These are phyloP conservation scores for Tolypocladium tundrense DNA, from an alignment of 2,329 filamentous ascomycete species.

Conservation along the genomic window DNA sequence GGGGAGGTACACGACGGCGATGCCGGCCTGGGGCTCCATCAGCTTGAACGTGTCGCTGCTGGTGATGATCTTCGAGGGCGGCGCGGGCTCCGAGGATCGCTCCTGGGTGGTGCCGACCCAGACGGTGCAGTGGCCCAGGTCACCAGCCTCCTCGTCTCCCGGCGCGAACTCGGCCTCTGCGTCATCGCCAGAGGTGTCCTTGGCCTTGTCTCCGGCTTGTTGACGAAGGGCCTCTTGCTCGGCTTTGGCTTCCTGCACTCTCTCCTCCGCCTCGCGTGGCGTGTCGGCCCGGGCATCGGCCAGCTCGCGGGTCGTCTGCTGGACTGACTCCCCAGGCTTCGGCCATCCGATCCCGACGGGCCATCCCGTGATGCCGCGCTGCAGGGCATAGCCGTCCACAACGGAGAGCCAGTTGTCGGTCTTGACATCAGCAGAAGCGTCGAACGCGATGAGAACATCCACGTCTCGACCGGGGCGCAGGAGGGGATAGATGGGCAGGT, in stretches of 20 bases:
- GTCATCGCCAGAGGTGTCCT: conserved; percentile 11
- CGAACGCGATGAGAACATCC: conserved; percentile 85
- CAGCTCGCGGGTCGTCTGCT: conserved; percentile 54
- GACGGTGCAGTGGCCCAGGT: conserved; percentile 83
- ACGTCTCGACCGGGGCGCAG: conserved; percentile 80
- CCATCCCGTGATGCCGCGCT: conserved; percentile 89
- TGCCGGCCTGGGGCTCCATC: conserved; percentile 68
- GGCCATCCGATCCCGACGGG: conserved; percentile 94
- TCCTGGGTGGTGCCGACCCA: conserved; percentile 87
- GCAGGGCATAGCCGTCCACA: conserved; percentile 82
- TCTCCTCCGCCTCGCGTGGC: conserved; percentile 49
- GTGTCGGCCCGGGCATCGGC: conserved; percentile 53
- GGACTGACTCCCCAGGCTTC: conserved; percentile 43
- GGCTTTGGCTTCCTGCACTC: conserved; percentile 49
- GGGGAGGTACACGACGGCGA: conserved; percentile 84
- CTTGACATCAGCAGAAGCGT: conserved; percentile 86
- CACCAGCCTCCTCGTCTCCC: conserved; percentile 36
- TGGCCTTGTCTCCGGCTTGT: conserved; percentile 13
- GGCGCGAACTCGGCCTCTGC: conserved; percentile 27
- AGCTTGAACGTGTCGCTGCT: conserved; percentile 56
- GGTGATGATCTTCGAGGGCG: conserved; percentile 41
- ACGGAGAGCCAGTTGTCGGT: conserved; percentile 95
- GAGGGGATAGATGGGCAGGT: conserved; percentile 89
- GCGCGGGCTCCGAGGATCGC: conserved; percentile 44
- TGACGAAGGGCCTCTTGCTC: conserved; percentile 26